These are phyloP conservation scores for Quercus engelmannii DNA, from an alignment of 306 rosid species.

Conservation along the genomic window DNA sequence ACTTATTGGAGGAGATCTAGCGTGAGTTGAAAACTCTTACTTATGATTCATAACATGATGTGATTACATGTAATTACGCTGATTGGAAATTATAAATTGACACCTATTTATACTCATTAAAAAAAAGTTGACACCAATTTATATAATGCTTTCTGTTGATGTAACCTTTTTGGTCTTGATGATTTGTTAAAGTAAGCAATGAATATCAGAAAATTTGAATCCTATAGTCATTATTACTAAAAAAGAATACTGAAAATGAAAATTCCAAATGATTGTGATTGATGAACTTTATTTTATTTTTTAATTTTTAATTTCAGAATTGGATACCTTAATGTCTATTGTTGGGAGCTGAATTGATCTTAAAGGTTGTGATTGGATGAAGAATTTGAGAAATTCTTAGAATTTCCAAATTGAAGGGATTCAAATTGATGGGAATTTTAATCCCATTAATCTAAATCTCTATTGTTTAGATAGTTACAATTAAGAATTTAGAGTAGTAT, in stretches of 20 bases:
- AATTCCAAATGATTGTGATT: background rate
- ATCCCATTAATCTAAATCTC: no score
- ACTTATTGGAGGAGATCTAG: conserved; percentile 97
- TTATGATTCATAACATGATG: conserved; percentile 3
- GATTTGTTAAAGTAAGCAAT: conserved; percentile 8
- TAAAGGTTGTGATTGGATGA: no score
- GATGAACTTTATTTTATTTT: background rate
- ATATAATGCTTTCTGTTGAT: background rate
- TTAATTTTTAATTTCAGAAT: background rate
- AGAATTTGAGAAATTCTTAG: no score
- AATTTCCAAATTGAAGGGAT: no score
- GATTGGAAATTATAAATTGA: conserved; percentile 12
- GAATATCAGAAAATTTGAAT: conserved; percentile 9
- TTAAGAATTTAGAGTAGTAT: no score
- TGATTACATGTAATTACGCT: conserved; percentile 3
- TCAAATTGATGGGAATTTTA: no score
- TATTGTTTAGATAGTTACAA: no score
- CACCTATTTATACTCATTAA: background rate
- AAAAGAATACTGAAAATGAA: background rate
- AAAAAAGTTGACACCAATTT: conserved; percentile 10
- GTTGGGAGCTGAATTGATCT: background rate
- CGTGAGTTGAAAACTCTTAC: conserved; percentile 55
- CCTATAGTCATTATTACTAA: background rate
- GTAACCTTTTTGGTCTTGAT: conserved; percentile 6
- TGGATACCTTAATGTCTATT: background rate